These are phyloP conservation scores for Pittosporum tobira DNA, from an alignment of 129 eudicot species.

Conservation along the genomic window DNA sequence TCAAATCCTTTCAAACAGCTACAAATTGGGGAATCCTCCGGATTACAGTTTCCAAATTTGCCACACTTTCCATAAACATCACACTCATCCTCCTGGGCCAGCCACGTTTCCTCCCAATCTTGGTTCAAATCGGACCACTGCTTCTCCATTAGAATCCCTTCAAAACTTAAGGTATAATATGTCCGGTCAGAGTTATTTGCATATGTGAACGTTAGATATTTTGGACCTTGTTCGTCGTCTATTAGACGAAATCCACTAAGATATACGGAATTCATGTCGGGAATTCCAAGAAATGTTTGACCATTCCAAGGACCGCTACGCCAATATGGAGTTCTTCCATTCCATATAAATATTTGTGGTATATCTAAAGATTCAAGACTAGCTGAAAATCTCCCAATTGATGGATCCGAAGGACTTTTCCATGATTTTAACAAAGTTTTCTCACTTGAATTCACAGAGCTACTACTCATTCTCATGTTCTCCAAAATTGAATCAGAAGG, in stretches of 20 bases:
- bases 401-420: conserved; percentile 30
- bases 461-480: conserved; percentile 9
- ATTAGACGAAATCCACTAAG: conserved; percentile 9
- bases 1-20: conserved; percentile 16
- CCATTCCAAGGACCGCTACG: conserved; percentile 37
- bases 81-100: conserved; percentile 2
- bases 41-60: conserved; percentile 10
- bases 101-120: conserved; percentile 16
- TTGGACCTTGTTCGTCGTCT: conserved; percentile 3
- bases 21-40: conserved; percentile 6
- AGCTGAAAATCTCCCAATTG: conserved; percentile 16
- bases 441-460: background rate
- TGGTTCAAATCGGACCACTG: conserved; percentile 3
- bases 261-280: conserved; percentile 14
- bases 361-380: conserved; percentile 1
- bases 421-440: conserved; percentile 14
- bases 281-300: conserved; percentile 20
- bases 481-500: conserved; percentile 18
- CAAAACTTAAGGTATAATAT: background rate
- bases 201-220: background rate
- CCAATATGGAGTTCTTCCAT: conserved; percentile 12
- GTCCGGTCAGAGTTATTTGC: background rate
- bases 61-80: conserved; percentile 18
- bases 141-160: conserved; percentile 7
- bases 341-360: conserved; percentile 16